A percentile compares a stretch with the other conserved stretches of the same genome.
Conservation (phyloP, 169 alveolate species). For the Eimeria necatrix region DNA sequence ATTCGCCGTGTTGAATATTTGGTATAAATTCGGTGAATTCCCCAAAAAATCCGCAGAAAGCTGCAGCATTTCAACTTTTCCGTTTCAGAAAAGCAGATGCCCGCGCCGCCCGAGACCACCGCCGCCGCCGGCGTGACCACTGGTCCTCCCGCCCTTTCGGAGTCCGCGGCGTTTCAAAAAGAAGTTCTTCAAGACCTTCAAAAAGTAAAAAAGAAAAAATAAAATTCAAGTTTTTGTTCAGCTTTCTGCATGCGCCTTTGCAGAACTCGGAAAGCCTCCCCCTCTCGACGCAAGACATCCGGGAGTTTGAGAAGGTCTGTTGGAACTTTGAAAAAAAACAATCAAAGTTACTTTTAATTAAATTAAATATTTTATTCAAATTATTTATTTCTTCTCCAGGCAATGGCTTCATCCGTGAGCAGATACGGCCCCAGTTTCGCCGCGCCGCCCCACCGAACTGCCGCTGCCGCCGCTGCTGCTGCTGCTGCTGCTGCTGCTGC, state of each 20-base stretch:
- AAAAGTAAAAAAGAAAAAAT: not conserved
- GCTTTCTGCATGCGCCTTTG: not conserved
- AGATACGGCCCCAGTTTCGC: too few relatives aligned
- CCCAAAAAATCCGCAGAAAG: not conserved
- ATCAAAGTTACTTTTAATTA: too few relatives aligned
- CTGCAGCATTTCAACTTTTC: not conserved
- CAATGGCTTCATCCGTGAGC: not conserved
- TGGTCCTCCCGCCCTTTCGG: not conserved
- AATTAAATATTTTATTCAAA: too few relatives aligned
- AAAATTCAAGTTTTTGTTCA: not conserved
- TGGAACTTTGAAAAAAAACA: not conserved
- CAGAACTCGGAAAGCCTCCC: not conserved
- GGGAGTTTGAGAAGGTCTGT: not conserved
- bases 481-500: too few relatives aligned
- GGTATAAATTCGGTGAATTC: constrained; percentile 13
- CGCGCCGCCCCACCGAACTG: too few relatives aligned
- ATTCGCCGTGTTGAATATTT: constrained; percentile 20
- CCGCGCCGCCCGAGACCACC: too few relatives aligned
- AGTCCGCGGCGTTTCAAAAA: not conserved
- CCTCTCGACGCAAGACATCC: not conserved
- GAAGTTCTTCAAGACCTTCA: not conserved
- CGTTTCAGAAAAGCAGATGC: not conserved
- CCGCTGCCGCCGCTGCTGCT: too few relatives aligned
- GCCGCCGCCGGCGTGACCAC: not conserved
- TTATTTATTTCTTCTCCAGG: not conserved